Base-by-base conservation (phyloP, 1,139 yeast genomes). In the Yamadazyma sp. region DNA sequence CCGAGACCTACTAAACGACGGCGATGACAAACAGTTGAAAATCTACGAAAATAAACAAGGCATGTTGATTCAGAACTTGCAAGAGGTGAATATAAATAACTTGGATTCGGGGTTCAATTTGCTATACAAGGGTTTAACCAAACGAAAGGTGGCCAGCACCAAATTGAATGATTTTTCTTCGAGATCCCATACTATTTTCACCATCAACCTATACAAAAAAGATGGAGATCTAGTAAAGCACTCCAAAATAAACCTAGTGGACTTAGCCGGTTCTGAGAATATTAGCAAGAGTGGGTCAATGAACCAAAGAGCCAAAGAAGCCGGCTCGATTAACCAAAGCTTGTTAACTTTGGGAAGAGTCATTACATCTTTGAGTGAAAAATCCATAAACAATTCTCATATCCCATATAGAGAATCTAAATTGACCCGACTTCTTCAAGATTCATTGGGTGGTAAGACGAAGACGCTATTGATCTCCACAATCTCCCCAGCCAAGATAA, bases 211-310 rank as follows among this genome's bases (percentile, higher is more conserved):
- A 36, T 76, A 75, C 53, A 77, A 73, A 47, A 69, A 73, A 52
- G 56, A 61, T 56, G 69, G 68, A 36, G 66, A 75, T 27, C 58
- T 55, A 17, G 58, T 73, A 44, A 68, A 75, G 42, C 65, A 79
- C 12, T 81, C 89, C 2, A 85, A 83, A 49, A 73, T 89, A 56
- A 87, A 87, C 54, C 66, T 89, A 30, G 95, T 88, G 2, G 96
- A 89, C 64, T 69, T 89, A 46, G 97, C 97, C 0, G 96, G 97
- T 0, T 84, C 94, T 12, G 92, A 85, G 58, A 87, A 87, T 53
- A 81, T 88, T 36, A 78, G 72, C 44, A 68, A 87, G 42, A 84
- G 95, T 0, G 96, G 96, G 1, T 92, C 95, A 0, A 73, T 80
- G 1, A 80, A 83, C 54, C 81, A 78, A 53, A 70, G 94, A 23